Conservation (phyloP, 768 basidiomycete genomes). For the Suillus subluteus region DNA sequence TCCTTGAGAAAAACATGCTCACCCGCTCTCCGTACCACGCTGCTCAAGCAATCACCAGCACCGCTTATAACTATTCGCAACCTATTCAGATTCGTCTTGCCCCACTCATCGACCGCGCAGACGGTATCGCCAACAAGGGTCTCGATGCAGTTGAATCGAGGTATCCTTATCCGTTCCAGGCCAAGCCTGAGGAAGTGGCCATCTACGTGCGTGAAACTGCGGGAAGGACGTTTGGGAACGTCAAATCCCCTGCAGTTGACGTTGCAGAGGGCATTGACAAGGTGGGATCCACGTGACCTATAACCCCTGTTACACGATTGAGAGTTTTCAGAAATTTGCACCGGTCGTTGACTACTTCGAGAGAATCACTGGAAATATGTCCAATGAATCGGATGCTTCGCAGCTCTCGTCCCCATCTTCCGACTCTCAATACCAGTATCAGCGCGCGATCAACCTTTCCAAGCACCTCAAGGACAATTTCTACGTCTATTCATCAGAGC, state of each 20-base stretch:
- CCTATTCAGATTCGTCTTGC: slow-evolving; percentile 69
- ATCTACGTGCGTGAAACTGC: slow-evolving; percentile 60
- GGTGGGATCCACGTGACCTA: slow-evolving; percentile 44
- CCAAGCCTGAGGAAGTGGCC: slow-evolving; percentile 71
- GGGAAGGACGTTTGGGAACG: slow-evolving; percentile 68
- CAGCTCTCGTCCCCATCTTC: slow-evolving; percentile 50
- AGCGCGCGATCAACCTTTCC: slow-evolving; percentile 71
- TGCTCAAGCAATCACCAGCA: slow-evolving; percentile 61
- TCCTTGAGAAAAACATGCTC: slow-evolving; percentile 60
- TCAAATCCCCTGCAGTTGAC: slow-evolving; percentile 63
- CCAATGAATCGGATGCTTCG: slow-evolving; percentile 49
- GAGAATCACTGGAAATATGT: slow-evolving; percentile 51
- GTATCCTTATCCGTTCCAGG: slow-evolving; percentile 78
- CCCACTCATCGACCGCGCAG: slow-evolving; percentile 64
- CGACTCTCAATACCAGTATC: slow-evolving; percentile 74
- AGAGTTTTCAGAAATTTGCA: slow-evolving; percentile 55
- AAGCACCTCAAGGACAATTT: slow-evolving; percentile 65
- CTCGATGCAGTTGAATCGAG: slow-evolving; percentile 73
- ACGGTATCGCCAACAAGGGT: slow-evolving; percentile 73
- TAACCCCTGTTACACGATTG: slow-evolving; percentile 14
- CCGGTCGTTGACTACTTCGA: slow-evolving; percentile 78
- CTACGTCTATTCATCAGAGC: slow-evolving; percentile 68
- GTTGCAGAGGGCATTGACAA: slow-evolving; percentile 74
- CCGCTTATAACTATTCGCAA: slow-evolving; percentile 64
- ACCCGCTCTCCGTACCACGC: slow-evolving; percentile 68